Percentiles rank a stretch among this genome's conserved stretches.
Evolutionary conservation across 2,329 filamentous ascomycete species (phyloP).

Genomic region (Diaporthe ampelina): DNA sequence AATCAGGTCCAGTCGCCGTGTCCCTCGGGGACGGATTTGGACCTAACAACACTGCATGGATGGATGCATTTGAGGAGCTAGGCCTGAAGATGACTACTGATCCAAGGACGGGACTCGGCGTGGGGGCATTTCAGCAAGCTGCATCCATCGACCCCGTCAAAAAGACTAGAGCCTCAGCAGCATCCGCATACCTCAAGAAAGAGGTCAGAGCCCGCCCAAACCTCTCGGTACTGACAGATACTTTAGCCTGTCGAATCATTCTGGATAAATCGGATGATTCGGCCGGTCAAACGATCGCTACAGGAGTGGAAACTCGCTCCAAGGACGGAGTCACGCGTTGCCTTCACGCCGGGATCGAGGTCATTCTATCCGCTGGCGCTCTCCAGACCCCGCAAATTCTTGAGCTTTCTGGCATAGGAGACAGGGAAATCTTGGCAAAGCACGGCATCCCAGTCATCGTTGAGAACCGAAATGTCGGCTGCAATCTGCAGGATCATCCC

Average conservation of each 20-base stretch:
- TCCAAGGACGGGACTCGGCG: slow-evolving; percentile 26
- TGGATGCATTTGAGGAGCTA: slow-evolving; percentile 51
- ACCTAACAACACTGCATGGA: slow-evolving; percentile 53
- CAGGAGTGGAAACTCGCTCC: slow-evolving; percentile 44
- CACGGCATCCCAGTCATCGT: slow-evolving; percentile 52
- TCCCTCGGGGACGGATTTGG: slow-evolving; percentile 53
- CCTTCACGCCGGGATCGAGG: slow-evolving; percentile 38
- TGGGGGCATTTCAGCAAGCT: slow-evolving; percentile 35
- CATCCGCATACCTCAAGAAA: slow-evolving; percentile 38
- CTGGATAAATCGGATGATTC: slow-evolving; percentile 13
- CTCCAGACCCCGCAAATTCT: slow-evolving; percentile 46
- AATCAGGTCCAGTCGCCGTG: slow-evolving; percentile 52
- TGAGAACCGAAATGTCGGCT: slow-evolving; percentile 54
- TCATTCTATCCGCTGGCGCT: slow-evolving; percentile 52
- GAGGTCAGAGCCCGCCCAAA: slow-evolving; percentile 37
- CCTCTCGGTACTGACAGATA: slow-evolving; percentile 43
- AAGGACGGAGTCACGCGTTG: slow-evolving; percentile 41
- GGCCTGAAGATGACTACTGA: slow-evolving; percentile 30
- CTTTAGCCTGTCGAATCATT: slow-evolving; percentile 45
- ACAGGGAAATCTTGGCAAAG: slow-evolving; percentile 53
- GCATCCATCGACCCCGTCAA: slow-evolving; percentile 38
- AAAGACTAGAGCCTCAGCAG: slow-evolving; percentile 37
- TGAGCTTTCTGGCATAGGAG: slow-evolving; percentile 46
- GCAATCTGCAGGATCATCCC: slow-evolving; percentile 55
- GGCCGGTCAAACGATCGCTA: slow-evolving; percentile 37